Conservation (phyloP, 2,329 filamentous ascomycete species). For the Elsinoe perseae region DNA sequence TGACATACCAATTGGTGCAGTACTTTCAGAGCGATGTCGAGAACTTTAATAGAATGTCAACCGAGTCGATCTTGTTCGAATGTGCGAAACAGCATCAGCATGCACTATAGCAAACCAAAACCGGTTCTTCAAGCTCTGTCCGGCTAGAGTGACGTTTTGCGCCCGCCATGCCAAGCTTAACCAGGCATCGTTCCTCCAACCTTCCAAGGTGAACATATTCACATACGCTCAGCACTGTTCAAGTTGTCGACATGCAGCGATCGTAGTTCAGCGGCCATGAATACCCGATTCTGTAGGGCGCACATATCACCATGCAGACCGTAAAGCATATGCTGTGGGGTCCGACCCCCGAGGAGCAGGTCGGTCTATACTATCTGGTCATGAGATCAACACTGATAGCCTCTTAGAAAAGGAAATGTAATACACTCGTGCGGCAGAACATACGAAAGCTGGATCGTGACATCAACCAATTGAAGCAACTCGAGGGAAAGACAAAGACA, state of each 20-base stretch:
- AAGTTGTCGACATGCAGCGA: background rate
- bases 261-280: background rate
- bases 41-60: background rate
- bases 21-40: background rate
- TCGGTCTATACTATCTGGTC: conserved; percentile 36
- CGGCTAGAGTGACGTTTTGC: background rate
- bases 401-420: conserved; percentile 84
- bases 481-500: conserved; percentile 76
- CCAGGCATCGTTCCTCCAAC: background rate
- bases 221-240: background rate
- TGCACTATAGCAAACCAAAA: background rate
- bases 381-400: conserved; percentile 15
- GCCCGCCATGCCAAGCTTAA: background rate
- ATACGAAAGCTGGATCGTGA: conserved; percentile 92
- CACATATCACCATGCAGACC: conserved; percentile 61
- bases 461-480: conserved; percentile 66
- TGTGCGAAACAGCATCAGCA: background rate
- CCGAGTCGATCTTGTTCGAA: background rate
- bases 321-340: conserved; percentile 81
- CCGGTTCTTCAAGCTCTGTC: background rate
- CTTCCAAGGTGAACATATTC: background rate
- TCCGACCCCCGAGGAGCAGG: conserved; percentile 88
- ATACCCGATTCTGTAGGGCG: background rate
- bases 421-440: conserved; percentile 79
- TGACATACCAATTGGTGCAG: background rate